These are phyloP conservation scores for Aspergillus fijiensis DNA, from an alignment of 2,329 filamentous ascomycete genomes.

Conservation along the genomic window DNA sequence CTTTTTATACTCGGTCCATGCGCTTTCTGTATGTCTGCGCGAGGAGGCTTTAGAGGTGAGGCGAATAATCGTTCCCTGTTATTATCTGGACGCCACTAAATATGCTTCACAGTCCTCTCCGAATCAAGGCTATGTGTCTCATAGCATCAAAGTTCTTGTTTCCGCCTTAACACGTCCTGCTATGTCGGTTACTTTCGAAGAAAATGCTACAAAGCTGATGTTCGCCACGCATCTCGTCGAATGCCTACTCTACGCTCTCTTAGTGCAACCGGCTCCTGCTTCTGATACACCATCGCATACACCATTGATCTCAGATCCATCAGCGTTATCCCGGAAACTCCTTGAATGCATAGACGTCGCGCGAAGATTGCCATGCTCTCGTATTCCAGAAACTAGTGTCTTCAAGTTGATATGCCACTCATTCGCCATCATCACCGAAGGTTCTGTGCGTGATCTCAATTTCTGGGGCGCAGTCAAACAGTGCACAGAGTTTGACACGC, in stretches of 20 bases:
- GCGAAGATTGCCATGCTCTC: slow-evolving; percentile 15
- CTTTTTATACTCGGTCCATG: slow-evolving; percentile 69
- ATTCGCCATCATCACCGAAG: slow-evolving; percentile 52
- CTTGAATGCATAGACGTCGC: slow-evolving; percentile 37
- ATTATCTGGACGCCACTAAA: slow-evolving; percentile 11
- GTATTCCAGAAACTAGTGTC: slow-evolving; percentile 20
- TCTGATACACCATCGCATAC: slow-evolving; percentile 30
- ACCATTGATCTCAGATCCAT: slow-evolving; percentile 35
- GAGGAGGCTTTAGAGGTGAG: slow-evolving; percentile 41
- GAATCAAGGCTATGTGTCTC: slow-evolving; percentile 39
- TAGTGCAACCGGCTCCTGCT: slow-evolving; percentile 32
- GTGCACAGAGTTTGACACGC: slow-evolving; percentile 35
- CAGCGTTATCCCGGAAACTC: slow-evolving; percentile 36
- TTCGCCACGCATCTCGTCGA: slow-evolving; percentile 59
- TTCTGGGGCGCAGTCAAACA: slow-evolving; percentile 49
- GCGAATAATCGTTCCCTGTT: background rate
- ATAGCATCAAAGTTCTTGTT: slow-evolving; percentile 56
- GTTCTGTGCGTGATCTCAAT: slow-evolving; percentile 46
- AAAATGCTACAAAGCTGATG: slow-evolving; percentile 48
- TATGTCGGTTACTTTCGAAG: slow-evolving; percentile 49
- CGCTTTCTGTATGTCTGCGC: slow-evolving; percentile 63
- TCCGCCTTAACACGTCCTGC: slow-evolving; percentile 60
- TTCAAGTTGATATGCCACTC: slow-evolving; percentile 44
- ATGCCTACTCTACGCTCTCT: slow-evolving; percentile 56
- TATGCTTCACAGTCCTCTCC: slow-evolving; percentile 29